Evolutionary conservation across 345 rosid species (phyloP).

Genomic region (Acer yangbiense): DNA sequence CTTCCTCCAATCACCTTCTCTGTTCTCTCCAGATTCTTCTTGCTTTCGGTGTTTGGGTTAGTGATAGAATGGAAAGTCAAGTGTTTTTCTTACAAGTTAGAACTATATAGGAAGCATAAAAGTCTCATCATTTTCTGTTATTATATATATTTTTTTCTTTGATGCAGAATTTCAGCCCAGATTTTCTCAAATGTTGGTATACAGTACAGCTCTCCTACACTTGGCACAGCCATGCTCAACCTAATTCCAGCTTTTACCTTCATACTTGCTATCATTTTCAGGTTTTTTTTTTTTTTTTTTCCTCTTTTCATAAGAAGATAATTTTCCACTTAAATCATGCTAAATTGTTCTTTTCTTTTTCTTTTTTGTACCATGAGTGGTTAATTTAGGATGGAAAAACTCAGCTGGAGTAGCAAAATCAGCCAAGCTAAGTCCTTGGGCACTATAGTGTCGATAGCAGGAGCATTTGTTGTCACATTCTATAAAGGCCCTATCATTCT

Average conservation of each 20-base stretch:
- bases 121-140: too few relatives aligned
- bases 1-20: conserved; percentile 31
- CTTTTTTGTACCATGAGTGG: too few relatives aligned
- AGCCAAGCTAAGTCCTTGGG: conserved; percentile 63
- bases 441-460: conserved; percentile 52
- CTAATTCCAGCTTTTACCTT: conserved; percentile 64
- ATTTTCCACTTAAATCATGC: too few relatives aligned
- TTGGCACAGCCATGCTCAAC: conserved; percentile 61
- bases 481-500: conserved; percentile 49
- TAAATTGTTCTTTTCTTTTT: too few relatives aligned
- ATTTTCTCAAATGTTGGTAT: conserved; percentile 53
- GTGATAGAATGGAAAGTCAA: too few relatives aligned
- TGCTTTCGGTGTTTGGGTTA: conserved; percentile 51
- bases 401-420: conserved; percentile 45
- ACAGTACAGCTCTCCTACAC: conserved; percentile 55
- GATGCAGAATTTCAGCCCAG: conserved; percentile 31
- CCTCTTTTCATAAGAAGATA: not conserved
- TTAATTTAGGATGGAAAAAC: conserved; percentile 60
- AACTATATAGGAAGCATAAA: too few relatives aligned
- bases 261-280: conserved; percentile 53
- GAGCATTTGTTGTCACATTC: conserved; percentile 67
- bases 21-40: conserved; percentile 37
- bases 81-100: too few relatives aligned
- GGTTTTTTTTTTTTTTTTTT: conserved; percentile 28
- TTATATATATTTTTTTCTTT: too few relatives aligned